Evolutionary conservation across 345 rosid species (phyloP), one percentile per base, ranked within the genome.

Genomic region (Carallia brachiata): DNA sequence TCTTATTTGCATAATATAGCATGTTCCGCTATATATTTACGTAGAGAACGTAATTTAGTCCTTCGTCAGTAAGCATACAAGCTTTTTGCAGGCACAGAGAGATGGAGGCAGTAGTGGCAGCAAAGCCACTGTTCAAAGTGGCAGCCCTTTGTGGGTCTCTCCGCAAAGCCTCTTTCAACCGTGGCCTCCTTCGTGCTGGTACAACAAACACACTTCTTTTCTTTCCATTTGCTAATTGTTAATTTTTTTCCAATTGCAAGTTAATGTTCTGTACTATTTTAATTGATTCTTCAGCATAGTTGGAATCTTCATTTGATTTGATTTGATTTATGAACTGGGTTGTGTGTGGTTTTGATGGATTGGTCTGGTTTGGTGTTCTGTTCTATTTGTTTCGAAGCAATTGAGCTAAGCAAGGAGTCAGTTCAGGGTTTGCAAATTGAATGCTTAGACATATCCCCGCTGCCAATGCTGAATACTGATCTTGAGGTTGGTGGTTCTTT

Each of bases 121-220:
- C 76, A 6, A 78, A 78, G 34, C 76, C 91, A 39, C 73, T 69
- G 32, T 84, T 91, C 67, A 88, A 84, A 69, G 83, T 88, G 8
- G 96, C 87, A 5, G 96, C 96, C 57, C 52, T 93, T 31, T 93
- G 91, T 53, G 97, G 98, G 16, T 91, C 97, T 50, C 89, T 91
- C 39, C 91, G 92, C 2, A 82, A 89, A 75, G 89, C 72, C 4
- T 93, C 97, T 63, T 84, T 55, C 81, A 81, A 91, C 75, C 79
- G 72, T 54, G 94, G 92, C 75, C 90, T 93, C 71, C 61, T 93
- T 63, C 92, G 90, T 16, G 72, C 86, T 8, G 97, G 93, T 93
- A 75, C 31, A 12, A 12, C 50, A 13, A 13, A 0, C 13, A 13
- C 50, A 44, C 50, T 44, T 12, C 50, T 44, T 44, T 13, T 44